phyloP scores from a whole-genome alignment of 2,329 filamentous ascomycete genomes.

The Furcasterigmium sp. region DNA sequence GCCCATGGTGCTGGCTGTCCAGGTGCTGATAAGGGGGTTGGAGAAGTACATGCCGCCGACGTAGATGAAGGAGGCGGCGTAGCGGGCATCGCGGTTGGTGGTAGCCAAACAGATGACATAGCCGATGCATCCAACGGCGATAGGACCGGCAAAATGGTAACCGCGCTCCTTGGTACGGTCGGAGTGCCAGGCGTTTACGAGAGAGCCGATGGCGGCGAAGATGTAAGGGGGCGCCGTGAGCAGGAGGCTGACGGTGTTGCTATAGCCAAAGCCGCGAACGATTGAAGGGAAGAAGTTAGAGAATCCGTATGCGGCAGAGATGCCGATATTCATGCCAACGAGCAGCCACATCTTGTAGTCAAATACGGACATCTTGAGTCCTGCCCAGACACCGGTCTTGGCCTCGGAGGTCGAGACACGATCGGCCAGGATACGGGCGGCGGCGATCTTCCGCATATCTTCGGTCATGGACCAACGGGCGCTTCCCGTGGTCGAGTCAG shows the following conservation, averaged over 20 bases:
- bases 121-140: constrained; percentile 15
- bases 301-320: constrained; percentile 14
- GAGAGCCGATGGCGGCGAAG: constrained; percentile 13
- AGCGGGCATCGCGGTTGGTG: constrained; percentile 11
- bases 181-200: constrained; percentile 13
- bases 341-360: constrained; percentile 18
- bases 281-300: constrained; percentile 18
- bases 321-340: constrained; percentile 15
- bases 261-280: constrained; percentile 14
- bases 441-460: constrained; percentile 16
- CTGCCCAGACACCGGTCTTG: constrained; percentile 14
- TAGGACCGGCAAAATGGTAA: constrained; percentile 12
- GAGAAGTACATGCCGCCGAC: constrained; percentile 11
- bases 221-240: constrained; percentile 17
- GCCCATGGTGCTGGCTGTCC: constrained; percentile 13
- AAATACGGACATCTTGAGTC: constrained; percentile 15
- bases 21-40: constrained; percentile 14
- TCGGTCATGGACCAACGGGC: constrained; percentile 17
- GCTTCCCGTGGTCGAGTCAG: constrained; percentile 15
- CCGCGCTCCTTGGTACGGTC: constrained; percentile 15
- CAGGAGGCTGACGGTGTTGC: constrained; percentile 14
- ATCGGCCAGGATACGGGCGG: constrained; percentile 15
- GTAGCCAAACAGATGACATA: constrained; percentile 18
- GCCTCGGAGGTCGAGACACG: constrained; percentile 16
- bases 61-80: constrained; percentile 15